Percentiles rank a stretch among this genome's conserved stretches.
phyloP scores from a whole-genome alignment of 2,329 filamentous ascomycete species.

The Aschersonia sp. region DNA sequence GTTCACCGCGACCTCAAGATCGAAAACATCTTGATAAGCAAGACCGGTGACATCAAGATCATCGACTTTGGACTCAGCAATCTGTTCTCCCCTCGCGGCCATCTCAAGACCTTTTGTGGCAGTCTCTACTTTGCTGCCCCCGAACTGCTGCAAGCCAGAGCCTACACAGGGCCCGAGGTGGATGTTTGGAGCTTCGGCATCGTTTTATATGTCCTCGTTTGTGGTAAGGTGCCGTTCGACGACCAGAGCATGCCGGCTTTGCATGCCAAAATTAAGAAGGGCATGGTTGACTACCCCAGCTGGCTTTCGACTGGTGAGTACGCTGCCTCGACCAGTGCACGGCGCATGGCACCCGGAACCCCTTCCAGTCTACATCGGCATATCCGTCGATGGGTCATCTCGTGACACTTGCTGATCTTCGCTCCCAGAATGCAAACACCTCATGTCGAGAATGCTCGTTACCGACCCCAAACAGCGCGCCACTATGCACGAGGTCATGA shows the following conservation, averaged over 20 bases:
- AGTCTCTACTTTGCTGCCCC: slow-evolving; percentile 96
- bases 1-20: slow-evolving; percentile 97
- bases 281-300: slow-evolving; percentile 84
- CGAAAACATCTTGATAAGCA: slow-evolving; percentile 97
- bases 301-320: slow-evolving; percentile 70
- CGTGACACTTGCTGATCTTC: neutral
- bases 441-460: slow-evolving; percentile 90
- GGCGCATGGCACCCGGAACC: no score
- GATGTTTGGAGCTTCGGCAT: slow-evolving; percentile 99
- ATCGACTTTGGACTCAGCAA: slow-evolving; percentile 98
- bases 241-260: slow-evolving; percentile 98
- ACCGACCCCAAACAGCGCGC: slow-evolving; percentile 83
- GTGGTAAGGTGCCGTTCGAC: slow-evolving; percentile 95
- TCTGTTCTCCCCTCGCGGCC: slow-evolving; percentile 70
- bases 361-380: no score
- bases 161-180: slow-evolving; percentile 91
- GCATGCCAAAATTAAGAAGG: slow-evolving; percentile 98
- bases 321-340: no score
- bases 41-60: slow-evolving; percentile 97
- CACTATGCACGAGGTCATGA: slow-evolving; percentile 82
- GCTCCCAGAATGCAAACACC: slow-evolving; percentile 68
- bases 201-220: slow-evolving; percentile 90
- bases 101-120: slow-evolving; percentile 93
- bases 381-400: no score
- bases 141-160: slow-evolving; percentile 81